Evolutionary conservation across 192 early-diverging fungal species (phyloP).

Genomic region (Rhizophagus prolifer): DNA sequence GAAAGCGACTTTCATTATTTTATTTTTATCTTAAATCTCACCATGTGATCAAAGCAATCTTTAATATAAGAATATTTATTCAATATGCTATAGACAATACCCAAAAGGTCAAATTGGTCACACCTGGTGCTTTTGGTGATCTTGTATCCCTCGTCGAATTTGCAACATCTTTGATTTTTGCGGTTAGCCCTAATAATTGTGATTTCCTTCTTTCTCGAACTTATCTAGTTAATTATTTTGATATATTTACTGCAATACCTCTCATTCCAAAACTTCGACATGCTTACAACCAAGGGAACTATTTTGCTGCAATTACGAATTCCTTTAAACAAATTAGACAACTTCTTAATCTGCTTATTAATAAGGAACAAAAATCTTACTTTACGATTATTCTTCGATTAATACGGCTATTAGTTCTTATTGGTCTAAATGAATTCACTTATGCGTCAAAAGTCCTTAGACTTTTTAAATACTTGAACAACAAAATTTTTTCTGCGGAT

Average conservation of each 20-base stretch:
- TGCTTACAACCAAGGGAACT: not conserved
- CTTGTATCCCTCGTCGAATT: constrained; percentile 21
- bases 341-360: not conserved
- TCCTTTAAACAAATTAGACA: not conserved
- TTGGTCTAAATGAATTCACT: constrained; percentile 14
- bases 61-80: not conserved
- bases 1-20: constrained; percentile 7
- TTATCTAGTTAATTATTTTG: constrained; percentile 13
- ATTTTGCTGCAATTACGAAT: not conserved
- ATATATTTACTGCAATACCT: not conserved
- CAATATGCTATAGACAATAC: constrained; percentile 4
- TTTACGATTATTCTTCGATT: not conserved
- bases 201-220: constrained; percentile 11
- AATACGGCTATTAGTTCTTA: constrained; percentile 13
- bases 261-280: not conserved
- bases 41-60: not conserved
- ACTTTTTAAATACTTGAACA: constrained; percentile 6
- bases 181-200: not conserved
- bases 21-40: not conserved
- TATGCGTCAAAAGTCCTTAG: not conserved
- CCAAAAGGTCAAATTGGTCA: not conserved
- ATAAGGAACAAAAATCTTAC: not conserved
- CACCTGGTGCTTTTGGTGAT: not conserved
- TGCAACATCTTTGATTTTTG: constrained; percentile 1
- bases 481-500: not conserved